A percentile compares a stretch with the other conserved stretches of the same genome.
Conservation (phyloP, 345 rosid genomes). For the Cardamine occulta region DNA sequence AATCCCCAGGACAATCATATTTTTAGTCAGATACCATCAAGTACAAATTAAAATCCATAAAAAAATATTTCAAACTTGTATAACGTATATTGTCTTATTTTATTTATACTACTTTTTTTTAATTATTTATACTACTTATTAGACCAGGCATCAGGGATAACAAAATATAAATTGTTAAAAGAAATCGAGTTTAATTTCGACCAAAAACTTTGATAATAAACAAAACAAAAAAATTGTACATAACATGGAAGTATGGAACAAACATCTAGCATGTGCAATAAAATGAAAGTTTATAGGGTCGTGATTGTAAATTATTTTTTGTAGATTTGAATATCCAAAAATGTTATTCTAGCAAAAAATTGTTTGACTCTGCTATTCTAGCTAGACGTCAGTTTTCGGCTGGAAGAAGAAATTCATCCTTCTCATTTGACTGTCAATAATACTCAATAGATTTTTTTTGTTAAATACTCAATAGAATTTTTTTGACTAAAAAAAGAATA, state of each 20-base stretch:
- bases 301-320: neutral
- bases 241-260: neutral
- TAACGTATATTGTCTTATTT: neutral
- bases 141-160: neutral
- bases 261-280: neutral
- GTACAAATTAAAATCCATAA: neutral
- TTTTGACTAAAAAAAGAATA: no score
- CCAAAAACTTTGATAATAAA: neutral
- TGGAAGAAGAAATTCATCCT: neutral
- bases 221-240: neutral
- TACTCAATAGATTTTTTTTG: neutral
- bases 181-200: neutral
- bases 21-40: neutral
- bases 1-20: neutral
- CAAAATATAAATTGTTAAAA: neutral
- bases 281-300: neutral
- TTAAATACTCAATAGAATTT: neutral
- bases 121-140: neutral
- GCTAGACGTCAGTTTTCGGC: neutral
- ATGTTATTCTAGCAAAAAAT: neutral
- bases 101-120: neutral
- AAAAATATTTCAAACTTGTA: neutral
- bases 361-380: constrained; percentile 4
- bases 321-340: neutral
- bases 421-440: neutral